A percentile compares a stretch with the other conserved stretches of the same genome.
Evolutionary conservation across 495 filamentous ascomycete species (phyloP).

Genomic region (Pseudevernia furfuracea): DNA sequence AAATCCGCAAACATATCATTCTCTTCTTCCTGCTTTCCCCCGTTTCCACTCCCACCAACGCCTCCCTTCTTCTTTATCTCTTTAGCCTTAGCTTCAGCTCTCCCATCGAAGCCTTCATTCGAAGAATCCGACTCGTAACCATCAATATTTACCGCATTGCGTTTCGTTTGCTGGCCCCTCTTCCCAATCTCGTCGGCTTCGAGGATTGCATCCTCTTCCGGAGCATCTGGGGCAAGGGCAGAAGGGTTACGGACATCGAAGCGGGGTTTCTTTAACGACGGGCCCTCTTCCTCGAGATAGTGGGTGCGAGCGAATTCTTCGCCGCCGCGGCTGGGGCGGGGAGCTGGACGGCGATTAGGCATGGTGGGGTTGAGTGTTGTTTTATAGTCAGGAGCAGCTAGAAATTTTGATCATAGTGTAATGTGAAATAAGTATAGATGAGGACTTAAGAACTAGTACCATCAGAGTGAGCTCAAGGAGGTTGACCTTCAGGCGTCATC

Average conservation of each 20-base stretch:
- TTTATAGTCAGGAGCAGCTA: background rate
- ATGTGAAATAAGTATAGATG: background rate
- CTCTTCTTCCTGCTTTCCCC: slow-evolving; percentile 55
- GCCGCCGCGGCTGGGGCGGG: slow-evolving; percentile 72
- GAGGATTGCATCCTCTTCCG: slow-evolving; percentile 71
- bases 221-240: slow-evolving; percentile 69
- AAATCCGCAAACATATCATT: slow-evolving; percentile 87
- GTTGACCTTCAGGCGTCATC: slow-evolving; percentile 6
- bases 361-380: background rate
- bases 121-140: slow-evolving; percentile 95
- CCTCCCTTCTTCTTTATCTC: slow-evolving; percentile 39
- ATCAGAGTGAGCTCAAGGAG: too few relatives aligned
- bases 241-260: slow-evolving; percentile 95
- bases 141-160: slow-evolving; percentile 88
- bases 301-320: slow-evolving; percentile 71
- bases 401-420: background rate
- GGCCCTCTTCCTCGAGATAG: slow-evolving; percentile 46
- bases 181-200: slow-evolving; percentile 90
- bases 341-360: slow-evolving; percentile 44
- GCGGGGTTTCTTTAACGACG: slow-evolving; percentile 71
- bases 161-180: slow-evolving; percentile 68
- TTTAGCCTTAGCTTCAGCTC: slow-evolving; percentile 53
- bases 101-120: slow-evolving; percentile 76
- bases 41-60: slow-evolving; percentile 17
- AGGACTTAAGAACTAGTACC: background rate